phyloP scores from a whole-genome alignment of 202 grass and related monocot genomes.

The Saccharum hybrid region DNA sequence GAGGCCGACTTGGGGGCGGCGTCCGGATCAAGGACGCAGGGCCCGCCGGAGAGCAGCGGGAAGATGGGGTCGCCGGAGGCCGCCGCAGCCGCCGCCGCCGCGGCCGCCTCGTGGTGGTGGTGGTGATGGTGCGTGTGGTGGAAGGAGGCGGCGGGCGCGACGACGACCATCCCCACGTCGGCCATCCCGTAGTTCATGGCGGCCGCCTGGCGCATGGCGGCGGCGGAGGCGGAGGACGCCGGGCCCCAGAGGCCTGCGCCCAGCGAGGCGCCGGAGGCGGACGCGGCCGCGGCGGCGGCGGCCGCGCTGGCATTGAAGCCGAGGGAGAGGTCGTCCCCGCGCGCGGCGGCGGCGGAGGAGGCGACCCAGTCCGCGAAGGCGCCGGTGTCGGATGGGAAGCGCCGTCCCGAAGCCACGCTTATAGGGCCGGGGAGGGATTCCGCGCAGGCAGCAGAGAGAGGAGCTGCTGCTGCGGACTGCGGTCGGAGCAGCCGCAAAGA shows the following conservation, averaged over 20 bases:
- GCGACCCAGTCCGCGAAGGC: background rate
- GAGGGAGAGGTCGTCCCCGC: too few relatives aligned
- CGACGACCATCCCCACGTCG: conserved; percentile 93
- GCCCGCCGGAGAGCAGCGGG: conserved; percentile 71
- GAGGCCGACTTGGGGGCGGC: conserved; percentile 34
- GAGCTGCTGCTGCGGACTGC: background rate
- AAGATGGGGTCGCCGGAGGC: conserved; percentile 61
- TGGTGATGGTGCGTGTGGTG: conserved; percentile 83
- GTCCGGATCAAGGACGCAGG: conserved; percentile 66
- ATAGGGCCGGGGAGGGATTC: too few relatives aligned
- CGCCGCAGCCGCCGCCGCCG: conserved; percentile 18
- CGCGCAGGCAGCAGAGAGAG: background rate
- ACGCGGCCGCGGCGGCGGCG: conserved; percentile 46
- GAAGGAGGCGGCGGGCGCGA: conserved; percentile 79
- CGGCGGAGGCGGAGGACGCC: conserved; percentile 9
- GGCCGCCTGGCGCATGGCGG: conserved; percentile 43
- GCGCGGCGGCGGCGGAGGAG: background rate
- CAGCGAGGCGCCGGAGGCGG: conserved; percentile 51
- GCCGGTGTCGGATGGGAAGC: too few relatives aligned
- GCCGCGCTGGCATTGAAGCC: conserved; percentile 24
- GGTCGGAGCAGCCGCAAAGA: background rate
- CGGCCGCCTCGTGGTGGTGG: conserved; percentile 63
- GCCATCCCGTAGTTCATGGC: conserved; percentile 84
- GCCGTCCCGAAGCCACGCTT: background rate
- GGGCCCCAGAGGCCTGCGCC: conserved; percentile 61